These are phyloP conservation scores for Eucalyptus microcorys DNA, from an alignment of 345 rosid species.

Conservation along the genomic window DNA sequence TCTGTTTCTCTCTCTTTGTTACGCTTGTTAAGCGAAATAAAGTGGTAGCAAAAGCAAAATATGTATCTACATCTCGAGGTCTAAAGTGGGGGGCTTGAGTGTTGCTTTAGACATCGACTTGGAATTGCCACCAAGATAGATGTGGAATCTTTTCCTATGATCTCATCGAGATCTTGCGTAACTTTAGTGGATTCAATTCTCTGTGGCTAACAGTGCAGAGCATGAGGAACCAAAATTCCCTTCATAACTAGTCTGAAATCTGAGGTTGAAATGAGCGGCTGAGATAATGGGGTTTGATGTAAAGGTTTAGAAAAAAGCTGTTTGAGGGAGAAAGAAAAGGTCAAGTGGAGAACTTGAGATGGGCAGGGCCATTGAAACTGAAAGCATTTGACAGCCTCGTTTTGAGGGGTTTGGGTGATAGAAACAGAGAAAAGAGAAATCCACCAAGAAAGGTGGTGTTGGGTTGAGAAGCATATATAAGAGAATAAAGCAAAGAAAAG, in stretches of 20 bases:
- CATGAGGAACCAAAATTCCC: neutral
- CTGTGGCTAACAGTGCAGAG: neutral
- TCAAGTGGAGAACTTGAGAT: slow-evolving; percentile 22
- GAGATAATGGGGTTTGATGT: slow-evolving; percentile 12
- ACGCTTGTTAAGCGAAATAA: neutral
- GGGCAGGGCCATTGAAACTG: slow-evolving; percentile 31
- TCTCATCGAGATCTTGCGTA: neutral
- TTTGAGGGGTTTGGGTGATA: slow-evolving; percentile 25
- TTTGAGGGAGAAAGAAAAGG: slow-evolving; percentile 1
- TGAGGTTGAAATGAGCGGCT: neutral
- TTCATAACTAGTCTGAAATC: neutral
- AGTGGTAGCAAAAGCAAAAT: neutral
- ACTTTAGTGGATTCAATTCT: neutral
- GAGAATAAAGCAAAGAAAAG: slow-evolving; percentile 20
- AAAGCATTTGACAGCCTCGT: slow-evolving; percentile 9
- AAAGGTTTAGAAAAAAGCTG: neutral
- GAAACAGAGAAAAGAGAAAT: slow-evolving; percentile 10
- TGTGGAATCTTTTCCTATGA: neutral
- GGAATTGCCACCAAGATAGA: neutral
- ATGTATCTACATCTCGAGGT: neutral
- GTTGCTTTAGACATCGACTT: neutral
- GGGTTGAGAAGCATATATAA: slow-evolving; percentile 10
- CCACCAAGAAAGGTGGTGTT: slow-evolving; percentile 30
- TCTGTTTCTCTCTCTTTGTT: neutral
- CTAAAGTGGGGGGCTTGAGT: neutral